Base-by-base conservation (phyloP, 257 asterid species). In the Scutellaria minor region DNA sequence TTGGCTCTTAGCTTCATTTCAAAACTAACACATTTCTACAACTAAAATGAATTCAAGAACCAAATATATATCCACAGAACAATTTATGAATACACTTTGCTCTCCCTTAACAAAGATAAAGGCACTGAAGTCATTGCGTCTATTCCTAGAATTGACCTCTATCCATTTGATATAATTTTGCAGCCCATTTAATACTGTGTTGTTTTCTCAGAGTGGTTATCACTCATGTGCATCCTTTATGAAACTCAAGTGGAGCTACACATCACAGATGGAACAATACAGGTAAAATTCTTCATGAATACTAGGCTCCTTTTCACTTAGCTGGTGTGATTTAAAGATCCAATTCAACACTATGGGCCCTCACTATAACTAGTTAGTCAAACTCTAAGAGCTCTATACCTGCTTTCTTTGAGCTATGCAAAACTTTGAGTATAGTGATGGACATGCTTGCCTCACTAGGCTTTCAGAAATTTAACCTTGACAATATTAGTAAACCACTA, bases 101-200 rank as follows among this genome's bases (percentile, higher is more conserved):
- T 60, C 39, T 10, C 35, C 15, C 7, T 14, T 45, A 40, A 40
- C 22, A 60, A 60, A 60, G 50, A 60, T 39, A 60, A 39, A 35
- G 66, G 48, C 15, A 20, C 47, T 14, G n/a, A 60, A 60, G 9
- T 8, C 18, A 18, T 13, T n/a, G 66, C 14, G 31, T 7, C 31
- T 20, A 39, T 60, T 60, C 66, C 31, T 14, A 39, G 27, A 39
- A 60, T 39, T 39, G 27, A n/a, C 13, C 10, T 12, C 10, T n/a
- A 37, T 60, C 13, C 47, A 37, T 60, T 60, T 37, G 13, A 60
- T 60, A 60, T 39, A 60, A 6, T 6, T 57, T 39, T 60, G 45
- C 64, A 37, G 13, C 9, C 9, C 24, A 60, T 60, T 37, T 59
- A 12, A 59, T 57, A 31, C 2, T 27, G 18, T n/a, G n/a, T n/a